A percentile compares a stretch with the other conserved stretches of the same genome.
These are phyloP conservation scores for Penicillium thymicola DNA, from an alignment of 2,329 filamentous ascomycete genomes.

Conservation along the genomic window DNA sequence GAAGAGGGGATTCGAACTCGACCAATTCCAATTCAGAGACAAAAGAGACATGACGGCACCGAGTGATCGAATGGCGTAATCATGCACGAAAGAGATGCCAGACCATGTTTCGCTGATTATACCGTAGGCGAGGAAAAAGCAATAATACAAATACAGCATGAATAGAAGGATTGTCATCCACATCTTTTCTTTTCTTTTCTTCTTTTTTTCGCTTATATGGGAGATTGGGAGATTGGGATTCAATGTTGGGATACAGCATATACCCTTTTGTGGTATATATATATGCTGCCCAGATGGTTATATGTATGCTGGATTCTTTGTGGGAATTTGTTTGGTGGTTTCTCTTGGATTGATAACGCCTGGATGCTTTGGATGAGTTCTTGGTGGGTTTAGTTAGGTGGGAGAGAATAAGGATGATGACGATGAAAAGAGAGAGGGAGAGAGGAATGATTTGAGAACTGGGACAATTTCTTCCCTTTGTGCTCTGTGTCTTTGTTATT, in stretches of 20 bases:
- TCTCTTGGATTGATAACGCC: neutral
- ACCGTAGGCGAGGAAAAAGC: neutral
- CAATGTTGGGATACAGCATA: neutral
- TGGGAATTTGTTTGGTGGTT: neutral
- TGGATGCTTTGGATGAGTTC: neutral
- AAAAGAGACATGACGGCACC: slow-evolving; percentile 10
- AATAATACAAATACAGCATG: slow-evolving; percentile 4
- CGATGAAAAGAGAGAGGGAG: neutral
- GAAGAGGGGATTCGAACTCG: neutral
- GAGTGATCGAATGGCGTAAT: slow-evolving; percentile 11
- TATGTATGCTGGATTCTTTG: neutral
- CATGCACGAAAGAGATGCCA: neutral
- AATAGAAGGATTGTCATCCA: neutral
- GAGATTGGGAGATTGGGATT: too few species aligned
- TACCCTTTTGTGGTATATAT: neutral
- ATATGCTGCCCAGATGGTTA: too few species aligned
- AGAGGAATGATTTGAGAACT: neutral
- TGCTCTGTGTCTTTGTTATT: neutral
- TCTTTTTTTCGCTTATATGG: neutral
- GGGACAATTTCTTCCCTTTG: neutral
- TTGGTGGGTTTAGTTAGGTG: neutral
- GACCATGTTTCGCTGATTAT: neutral
- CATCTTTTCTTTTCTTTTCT: neutral
- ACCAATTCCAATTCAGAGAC: neutral
- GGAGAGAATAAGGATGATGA: neutral